Conservation (phyloP, 2,329 filamentous ascomycete genomes). For the Triangularia setosa region DNA sequence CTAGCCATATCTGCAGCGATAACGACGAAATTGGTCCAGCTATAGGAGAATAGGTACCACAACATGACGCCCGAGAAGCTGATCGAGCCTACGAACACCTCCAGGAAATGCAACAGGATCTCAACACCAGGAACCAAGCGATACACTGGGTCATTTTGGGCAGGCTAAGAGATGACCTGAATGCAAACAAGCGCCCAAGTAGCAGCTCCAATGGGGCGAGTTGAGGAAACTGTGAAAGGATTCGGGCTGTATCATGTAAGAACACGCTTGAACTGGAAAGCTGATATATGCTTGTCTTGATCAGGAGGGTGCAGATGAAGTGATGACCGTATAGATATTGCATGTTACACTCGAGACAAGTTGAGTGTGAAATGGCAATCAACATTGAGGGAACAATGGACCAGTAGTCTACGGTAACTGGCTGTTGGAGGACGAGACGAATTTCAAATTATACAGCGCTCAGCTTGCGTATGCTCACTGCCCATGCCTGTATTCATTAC, state of each 20-base stretch:
- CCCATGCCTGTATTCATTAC: background rate
- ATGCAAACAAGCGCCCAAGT: background rate
- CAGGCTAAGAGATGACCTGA: background rate
- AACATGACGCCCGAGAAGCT: slow-evolving; percentile 6
- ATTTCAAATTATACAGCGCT: background rate
- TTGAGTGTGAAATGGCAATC: background rate
- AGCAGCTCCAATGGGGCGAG: background rate
- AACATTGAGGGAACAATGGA: too few species aligned
- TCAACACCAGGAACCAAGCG: slow-evolving; percentile 14
- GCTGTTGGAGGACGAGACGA: background rate
- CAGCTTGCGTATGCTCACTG: background rate
- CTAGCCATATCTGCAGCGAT: background rate
- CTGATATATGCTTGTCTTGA: too few species aligned
- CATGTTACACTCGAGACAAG: background rate
- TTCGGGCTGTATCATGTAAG: too few species aligned
- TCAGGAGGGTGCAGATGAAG: background rate
- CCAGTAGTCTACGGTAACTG: too few species aligned
- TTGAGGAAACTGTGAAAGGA: background rate
- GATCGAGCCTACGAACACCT: slow-evolving; percentile 12
- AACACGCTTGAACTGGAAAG: too few species aligned
- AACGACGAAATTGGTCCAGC: background rate
- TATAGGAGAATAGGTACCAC: slow-evolving; percentile 16
- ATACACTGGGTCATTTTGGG: slow-evolving; percentile 16
- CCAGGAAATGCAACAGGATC: slow-evolving; percentile 18
- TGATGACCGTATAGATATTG: background rate